Percentiles rank a stretch among this genome's conserved stretches.
phyloP scores from a whole-genome alignment of 2,329 filamentous ascomycete species.

The Cladobotryum protrusum region DNA sequence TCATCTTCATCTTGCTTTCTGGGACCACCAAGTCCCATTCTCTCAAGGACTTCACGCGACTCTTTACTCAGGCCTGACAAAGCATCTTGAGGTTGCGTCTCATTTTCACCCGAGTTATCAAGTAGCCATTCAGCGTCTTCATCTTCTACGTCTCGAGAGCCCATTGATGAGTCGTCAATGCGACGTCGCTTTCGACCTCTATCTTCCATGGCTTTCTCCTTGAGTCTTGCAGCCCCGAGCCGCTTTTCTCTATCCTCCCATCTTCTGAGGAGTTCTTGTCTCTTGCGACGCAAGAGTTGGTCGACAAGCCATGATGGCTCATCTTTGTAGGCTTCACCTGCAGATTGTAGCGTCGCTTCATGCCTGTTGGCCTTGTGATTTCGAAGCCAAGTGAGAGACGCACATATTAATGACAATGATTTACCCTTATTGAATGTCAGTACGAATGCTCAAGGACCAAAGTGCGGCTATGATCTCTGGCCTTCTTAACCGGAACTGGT shows the following conservation, averaged over 20 bases:
- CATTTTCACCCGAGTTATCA: constrained; percentile 57
- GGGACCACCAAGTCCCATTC: constrained; percentile 44
- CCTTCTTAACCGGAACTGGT: too few relatives aligned
- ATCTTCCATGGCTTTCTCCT: constrained; percentile 52
- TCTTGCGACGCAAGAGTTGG: constrained; percentile 63
- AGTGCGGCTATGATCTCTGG: too few relatives aligned
- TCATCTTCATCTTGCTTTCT: constrained; percentile 33
- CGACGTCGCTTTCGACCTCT: constrained; percentile 42
- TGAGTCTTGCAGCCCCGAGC: constrained; percentile 58
- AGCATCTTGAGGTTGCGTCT: constrained; percentile 28
- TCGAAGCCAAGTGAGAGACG: constrained; percentile 84
- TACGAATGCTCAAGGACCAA: background rate
- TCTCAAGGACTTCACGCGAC: constrained; percentile 67
- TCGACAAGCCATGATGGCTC: constrained; percentile 84
- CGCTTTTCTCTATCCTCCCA: constrained; percentile 71
- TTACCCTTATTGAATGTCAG: constrained; percentile 57
- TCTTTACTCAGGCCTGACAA: constrained; percentile 63
- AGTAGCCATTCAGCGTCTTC: constrained; percentile 68
- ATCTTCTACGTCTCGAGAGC: constrained; percentile 28
- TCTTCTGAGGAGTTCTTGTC: constrained; percentile 57
- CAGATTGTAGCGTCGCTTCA: constrained; percentile 45
- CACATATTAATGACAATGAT: constrained; percentile 86
- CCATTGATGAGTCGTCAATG: constrained; percentile 29
- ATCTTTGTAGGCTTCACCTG: constrained; percentile 45
- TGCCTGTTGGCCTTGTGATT: constrained; percentile 62